Evolutionary conservation across 2,329 filamentous ascomycete species (phyloP).

Genomic region (Colletotrichum filicis): DNA sequence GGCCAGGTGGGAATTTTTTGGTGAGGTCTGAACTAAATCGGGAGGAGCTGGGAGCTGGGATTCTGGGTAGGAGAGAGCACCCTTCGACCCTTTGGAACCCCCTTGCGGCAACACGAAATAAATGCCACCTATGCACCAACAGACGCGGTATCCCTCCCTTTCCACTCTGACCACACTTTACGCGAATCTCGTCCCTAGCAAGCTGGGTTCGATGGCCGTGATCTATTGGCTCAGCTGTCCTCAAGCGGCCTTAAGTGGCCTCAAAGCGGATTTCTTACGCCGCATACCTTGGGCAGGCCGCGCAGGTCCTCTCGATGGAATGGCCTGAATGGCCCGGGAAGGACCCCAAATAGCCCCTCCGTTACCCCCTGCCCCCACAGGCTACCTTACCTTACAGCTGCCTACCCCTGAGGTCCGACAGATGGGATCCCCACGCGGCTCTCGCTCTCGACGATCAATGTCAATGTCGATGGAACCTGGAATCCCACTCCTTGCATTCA

Average conservation of each 20-base stretch:
- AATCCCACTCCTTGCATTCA: neutral
- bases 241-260: too few species aligned
- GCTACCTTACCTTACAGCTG: neutral
- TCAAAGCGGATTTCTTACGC: neutral
- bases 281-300: constrained; percentile 7
- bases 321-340: constrained; percentile 20
- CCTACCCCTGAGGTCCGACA: neutral
- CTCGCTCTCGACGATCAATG: neutral
- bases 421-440: neutral
- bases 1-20: constrained; percentile 24
- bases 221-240: constrained; percentile 12
- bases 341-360: neutral
- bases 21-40: constrained; percentile 31
- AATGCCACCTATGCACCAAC: constrained; percentile 37
- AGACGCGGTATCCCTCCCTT: constrained; percentile 33
- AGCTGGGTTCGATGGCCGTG: neutral
- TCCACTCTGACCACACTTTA: constrained; percentile 25
- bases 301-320: constrained; percentile 27
- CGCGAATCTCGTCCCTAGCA: constrained; percentile 20
- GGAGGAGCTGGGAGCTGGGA: constrained; percentile 18
- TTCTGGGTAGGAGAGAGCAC: neutral
- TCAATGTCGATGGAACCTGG: neutral
- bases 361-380: constrained; percentile 28
- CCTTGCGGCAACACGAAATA: constrained; percentile 33
- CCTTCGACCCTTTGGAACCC: neutral